phyloP scores from a whole-genome alignment of 164 flowering plant species.

The Akebia trifoliata region DNA sequence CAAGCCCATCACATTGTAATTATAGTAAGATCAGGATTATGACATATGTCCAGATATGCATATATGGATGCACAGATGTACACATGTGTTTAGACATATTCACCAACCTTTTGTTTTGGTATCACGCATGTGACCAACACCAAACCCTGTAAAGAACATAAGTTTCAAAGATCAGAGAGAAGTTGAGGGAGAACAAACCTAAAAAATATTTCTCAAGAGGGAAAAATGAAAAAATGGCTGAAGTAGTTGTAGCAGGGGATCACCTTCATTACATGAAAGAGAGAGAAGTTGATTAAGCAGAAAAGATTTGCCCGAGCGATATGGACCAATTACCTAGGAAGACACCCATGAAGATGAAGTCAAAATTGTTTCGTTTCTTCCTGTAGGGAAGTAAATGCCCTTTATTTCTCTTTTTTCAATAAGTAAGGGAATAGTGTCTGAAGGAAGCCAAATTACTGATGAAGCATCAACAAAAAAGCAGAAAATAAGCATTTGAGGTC shows the following conservation, averaged over 20 bases:
- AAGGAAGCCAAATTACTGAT: background rate
- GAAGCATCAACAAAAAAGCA: background rate
- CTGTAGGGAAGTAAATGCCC: background rate
- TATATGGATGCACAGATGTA: background rate
- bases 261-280: conserved; percentile 96
- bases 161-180: conserved; percentile 3
- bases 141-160: conserved; percentile 65
- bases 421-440: background rate
- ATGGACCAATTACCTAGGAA: conserved; percentile 95
- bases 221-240: background rate
- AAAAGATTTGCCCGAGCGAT: conserved; percentile 99
- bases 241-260: background rate
- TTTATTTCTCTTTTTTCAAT: background rate
- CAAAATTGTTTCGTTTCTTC: background rate
- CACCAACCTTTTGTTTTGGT: conserved; percentile 90
- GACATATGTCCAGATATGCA: background rate
- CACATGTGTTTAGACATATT: background rate
- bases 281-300: conserved; percentile 98
- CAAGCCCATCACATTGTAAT: background rate
- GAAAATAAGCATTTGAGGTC: background rate
- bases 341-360: conserved; percentile 14
- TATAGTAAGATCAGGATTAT: background rate
- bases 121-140: conserved; percentile 99
- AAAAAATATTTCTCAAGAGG: background rate
- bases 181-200: background rate